phyloP scores from a whole-genome alignment of 2,329 filamentous ascomycete species.

The Phyllosticta citriasiana region DNA sequence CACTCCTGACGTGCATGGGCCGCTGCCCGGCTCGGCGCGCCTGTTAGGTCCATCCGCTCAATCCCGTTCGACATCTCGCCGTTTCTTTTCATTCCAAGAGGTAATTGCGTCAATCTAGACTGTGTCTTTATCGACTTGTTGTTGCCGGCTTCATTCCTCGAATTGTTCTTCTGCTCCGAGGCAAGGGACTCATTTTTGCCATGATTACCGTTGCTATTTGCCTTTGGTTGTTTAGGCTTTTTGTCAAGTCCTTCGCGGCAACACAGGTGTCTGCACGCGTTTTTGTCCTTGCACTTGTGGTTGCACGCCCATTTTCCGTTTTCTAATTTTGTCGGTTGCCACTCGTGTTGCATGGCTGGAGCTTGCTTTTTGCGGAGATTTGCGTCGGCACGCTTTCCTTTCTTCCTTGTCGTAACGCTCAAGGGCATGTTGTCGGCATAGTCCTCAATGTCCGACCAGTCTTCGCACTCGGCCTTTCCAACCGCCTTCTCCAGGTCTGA shows the following conservation, averaged over 20 bases:
- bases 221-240: slow-evolving; percentile 28
- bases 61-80: background rate
- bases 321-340: slow-evolving; percentile 43
- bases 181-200: background rate
- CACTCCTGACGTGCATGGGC: slow-evolving; percentile 6
- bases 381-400: background rate
- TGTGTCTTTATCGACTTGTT: background rate
- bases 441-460: slow-evolving; percentile 43
- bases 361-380: slow-evolving; percentile 7
- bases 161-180: background rate
- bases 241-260: slow-evolving; percentile 63
- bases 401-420: background rate
- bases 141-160: background rate
- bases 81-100: background rate
- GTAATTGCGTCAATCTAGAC: background rate
- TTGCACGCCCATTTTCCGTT: slow-evolving; percentile 70
- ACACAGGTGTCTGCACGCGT: slow-evolving; percentile 59
- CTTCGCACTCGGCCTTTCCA: slow-evolving; percentile 14
- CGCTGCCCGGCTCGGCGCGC: background rate
- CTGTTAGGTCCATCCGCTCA: slow-evolving; percentile 6
- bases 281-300: slow-evolving; percentile 56
- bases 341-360: slow-evolving; percentile 10
- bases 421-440: slow-evolving; percentile 16
- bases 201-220: background rate
- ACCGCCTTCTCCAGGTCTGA: slow-evolving; percentile 37